Base-by-base conservation (phyloP, 805 yeast species). In the Pichia eremophila region DNA sequence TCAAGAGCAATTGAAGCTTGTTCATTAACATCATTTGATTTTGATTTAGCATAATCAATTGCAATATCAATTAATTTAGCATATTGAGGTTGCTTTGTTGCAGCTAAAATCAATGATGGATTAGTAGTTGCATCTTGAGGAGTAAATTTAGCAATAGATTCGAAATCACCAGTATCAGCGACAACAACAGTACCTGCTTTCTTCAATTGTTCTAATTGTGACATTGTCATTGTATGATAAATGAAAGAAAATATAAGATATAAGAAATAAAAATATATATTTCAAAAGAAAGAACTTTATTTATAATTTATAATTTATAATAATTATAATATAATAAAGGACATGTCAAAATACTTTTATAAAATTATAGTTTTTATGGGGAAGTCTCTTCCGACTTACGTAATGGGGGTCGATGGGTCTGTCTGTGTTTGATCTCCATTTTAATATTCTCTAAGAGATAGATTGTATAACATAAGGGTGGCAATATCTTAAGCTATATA, bases 121-220 rank as follows among this genome's bases (percentile, higher is more conserved):
- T 93, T 93, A 67, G 99, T 93, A 60, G 99, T 93, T 57, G 99
- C 96, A 71, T 93, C 99, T 76, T 93, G 98, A 58, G 99, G 99
- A 61, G 93, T 87, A 77, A 85, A 93, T 72, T 90, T 88, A 66
- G 96, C 96, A 67, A 93, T 93, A 55, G 93, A 83, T 70, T 88
- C 97, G 68, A 93, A 93, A 71, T 93, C 99, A 74, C 99, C 99
- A 53, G 98, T 89, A 76, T 93, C 99, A 57, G 99, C 87, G 65
- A 93, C 99, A 64, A 93, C 96, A 58, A 79, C 84, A 58, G 99
- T 93, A 60, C 98, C 98, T 49, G 96, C 68, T 55, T 95, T 89
- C 71, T 91, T 93, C 66, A 93, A 82, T 72, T 84, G 90, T 68
- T 84, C 98, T 65, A 93, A 77, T 48, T 97, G 85, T 47, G 98